phyloP scores from a whole-genome alignment of 1,284 basidiomycete genomes.

The Austropuccinia psidii region DNA sequence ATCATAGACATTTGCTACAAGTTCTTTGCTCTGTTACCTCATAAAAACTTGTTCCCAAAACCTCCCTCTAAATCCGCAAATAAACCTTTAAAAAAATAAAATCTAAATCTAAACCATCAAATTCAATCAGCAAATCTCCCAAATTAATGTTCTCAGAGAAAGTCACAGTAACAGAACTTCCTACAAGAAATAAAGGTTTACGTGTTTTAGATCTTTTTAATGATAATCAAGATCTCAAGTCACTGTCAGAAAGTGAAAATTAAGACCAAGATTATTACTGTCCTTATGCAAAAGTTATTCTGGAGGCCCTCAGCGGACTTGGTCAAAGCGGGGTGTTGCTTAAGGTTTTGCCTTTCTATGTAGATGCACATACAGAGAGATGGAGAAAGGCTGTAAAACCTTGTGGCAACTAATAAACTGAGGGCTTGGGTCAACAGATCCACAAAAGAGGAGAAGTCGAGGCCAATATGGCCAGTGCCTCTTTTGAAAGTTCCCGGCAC shows the following conservation, averaged over 20 bases:
- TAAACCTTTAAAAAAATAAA: not conserved
- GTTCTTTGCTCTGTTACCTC: constrained; percentile 42
- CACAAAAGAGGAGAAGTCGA: too few relatives aligned
- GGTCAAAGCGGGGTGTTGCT: too few relatives aligned
- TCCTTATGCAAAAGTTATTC: constrained; percentile 38
- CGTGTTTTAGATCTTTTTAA: constrained; percentile 16
- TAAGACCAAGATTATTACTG: constrained; percentile 49
- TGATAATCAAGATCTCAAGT: constrained; percentile 32
- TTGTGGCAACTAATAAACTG: too few relatives aligned
- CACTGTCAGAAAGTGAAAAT: constrained; percentile 54
- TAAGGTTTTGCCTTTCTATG: too few relatives aligned
- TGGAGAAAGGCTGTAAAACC: too few relatives aligned
- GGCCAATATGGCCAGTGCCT: too few relatives aligned
- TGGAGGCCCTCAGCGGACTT: not conserved
- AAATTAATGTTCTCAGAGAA: constrained; percentile 37
- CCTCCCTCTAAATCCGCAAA: not conserved
- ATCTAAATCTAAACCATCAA: constrained; percentile 44
- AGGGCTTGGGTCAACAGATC: too few relatives aligned
- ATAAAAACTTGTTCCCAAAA: not conserved
- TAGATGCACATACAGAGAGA: too few relatives aligned
- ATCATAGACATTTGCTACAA: constrained; percentile 42
- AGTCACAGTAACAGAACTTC: constrained; percentile 37
- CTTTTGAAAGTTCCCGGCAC: too few relatives aligned
- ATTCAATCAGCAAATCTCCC: not conserved
- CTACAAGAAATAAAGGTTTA: constrained; percentile 32